These are phyloP conservation scores for Vigna unguiculata DNA, from an alignment of 306 rosid species.

Conservation along the genomic window DNA sequence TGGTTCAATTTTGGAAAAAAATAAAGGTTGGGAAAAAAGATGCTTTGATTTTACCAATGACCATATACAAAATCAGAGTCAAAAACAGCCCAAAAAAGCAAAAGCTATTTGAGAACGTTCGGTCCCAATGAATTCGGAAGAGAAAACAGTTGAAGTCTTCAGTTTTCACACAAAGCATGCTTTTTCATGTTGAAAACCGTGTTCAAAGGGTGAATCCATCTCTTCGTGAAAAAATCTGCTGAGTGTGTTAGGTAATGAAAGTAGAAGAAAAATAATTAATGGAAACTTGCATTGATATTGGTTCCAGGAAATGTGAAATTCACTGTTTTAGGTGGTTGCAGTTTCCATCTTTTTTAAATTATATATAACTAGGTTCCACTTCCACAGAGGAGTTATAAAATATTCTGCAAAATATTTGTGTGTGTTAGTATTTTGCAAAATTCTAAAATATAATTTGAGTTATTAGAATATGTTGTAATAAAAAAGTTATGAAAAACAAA, in stretches of 20 bases:
- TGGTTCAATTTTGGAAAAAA: neutral
- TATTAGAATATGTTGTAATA: too few relatives aligned
- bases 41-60: conserved; percentile 33
- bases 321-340: too few relatives aligned
- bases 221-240: neutral
- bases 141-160: neutral
- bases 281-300: too few relatives aligned
- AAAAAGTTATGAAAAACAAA: too few relatives aligned
- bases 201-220: neutral
- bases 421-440: too few relatives aligned
- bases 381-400: too few relatives aligned
- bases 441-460: too few relatives aligned
- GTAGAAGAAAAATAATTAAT: neutral
- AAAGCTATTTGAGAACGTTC: neutral
- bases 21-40: neutral
- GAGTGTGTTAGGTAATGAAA: neutral
- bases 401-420: too few relatives aligned
- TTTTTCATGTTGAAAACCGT: neutral
- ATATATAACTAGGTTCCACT: too few relatives aligned
- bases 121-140: neutral
- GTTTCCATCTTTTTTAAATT: too few relatives aligned
- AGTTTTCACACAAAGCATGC: conserved; percentile 7
- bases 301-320: too few relatives aligned
- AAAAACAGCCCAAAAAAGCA: neutral
- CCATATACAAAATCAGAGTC: neutral